Evolutionary conservation across 441 rosid species (phyloP), one percentile per base, ranked within the genome.

Genomic region (Erodium moschatum): DNA sequence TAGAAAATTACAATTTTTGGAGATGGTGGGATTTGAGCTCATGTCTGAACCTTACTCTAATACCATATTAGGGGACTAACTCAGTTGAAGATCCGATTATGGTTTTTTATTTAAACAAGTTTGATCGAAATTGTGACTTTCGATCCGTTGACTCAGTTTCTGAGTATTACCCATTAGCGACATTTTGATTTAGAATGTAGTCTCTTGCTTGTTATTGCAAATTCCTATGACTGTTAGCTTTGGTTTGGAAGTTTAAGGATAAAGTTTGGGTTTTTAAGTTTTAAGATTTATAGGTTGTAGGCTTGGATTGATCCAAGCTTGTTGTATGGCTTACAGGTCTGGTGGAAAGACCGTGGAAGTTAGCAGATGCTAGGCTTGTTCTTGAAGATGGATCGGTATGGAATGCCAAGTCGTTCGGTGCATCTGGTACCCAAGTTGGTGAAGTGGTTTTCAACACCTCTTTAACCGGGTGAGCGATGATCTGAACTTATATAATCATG

Each of bases 401-500:
- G 98, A 83, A 70, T 72, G 98, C 97, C 33, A 93, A 90, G 84
- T 87, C 98, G 1, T 92, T 92, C 77, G 98, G 97, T 79, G 96
- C 95, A 54, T 77, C 80, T 9, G 98, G 97, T 64, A 93, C 97
- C 8, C 95, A 87, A 81, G 86, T 93, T 71, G 97, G 97, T 0
- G 97, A 93, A 81, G 86, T 93, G 69, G 98, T 93, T 5, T 93
- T 93, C 78, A 93, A 93, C 74, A 93, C 98, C n/a, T 93, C 97
- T 65, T 72, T 91, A 78, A 91, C 96, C 6, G 96, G 97, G 94
- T 87, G 70, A 52, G 44, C 7, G 81, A 65, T 65, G 61, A 7
- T 70, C 73, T 50, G 7, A 38, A 6, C 8, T 38, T 38, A 24
- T 24, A 24, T 24, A 24, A 2, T 24, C 5, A n/a, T n/a, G 4